Percentiles rank a stretch among this genome's conserved stretches.
Evolutionary conservation across 139 green algal species (phyloP).

Genomic region (Penium margaritaceum): DNA sequence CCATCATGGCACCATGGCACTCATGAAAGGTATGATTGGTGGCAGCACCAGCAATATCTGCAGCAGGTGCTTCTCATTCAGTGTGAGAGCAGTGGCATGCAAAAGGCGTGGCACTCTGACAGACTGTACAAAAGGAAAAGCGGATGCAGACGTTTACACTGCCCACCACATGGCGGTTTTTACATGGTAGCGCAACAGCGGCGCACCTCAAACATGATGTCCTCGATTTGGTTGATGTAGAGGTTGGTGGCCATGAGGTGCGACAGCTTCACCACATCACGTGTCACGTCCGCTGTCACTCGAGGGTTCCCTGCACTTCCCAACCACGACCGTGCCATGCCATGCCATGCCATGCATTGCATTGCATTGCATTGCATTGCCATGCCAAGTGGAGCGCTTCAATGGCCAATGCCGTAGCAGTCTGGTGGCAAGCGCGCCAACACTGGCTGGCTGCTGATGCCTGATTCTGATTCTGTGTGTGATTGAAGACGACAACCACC

Average conservation of each 20-base stretch:
- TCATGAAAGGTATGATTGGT: neutral
- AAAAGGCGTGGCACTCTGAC: neutral
- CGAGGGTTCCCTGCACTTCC: conserved; percentile 71
- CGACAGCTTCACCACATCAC: conserved; percentile 77
- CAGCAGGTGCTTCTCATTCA: too few species aligned
- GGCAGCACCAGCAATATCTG: too few species aligned
- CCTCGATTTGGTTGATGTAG: conserved; percentile 81
- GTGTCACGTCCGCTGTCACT: conserved; percentile 78
- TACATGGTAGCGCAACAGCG: neutral
- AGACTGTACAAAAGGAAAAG: neutral
- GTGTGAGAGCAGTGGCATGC: neutral
- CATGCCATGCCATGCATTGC: neutral
- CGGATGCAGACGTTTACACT: neutral
- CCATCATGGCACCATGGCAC: too few species aligned
- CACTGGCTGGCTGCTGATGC: too few species aligned
- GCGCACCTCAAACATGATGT: conserved; percentile 43
- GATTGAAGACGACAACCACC: too few species aligned
- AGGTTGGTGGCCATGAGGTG: conserved; percentile 84
- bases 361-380: neutral
- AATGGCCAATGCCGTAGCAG: neutral
- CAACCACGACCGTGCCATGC: neutral
- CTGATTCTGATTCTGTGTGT: too few species aligned
- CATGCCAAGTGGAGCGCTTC: neutral
- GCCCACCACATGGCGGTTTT: neutral
- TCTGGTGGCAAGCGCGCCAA: too few species aligned